A percentile compares a stretch with the other conserved stretches of the same genome.
Evolutionary conservation across 2,329 filamentous ascomycete species (phyloP).

Genomic region (Botrytis squamosa): DNA sequence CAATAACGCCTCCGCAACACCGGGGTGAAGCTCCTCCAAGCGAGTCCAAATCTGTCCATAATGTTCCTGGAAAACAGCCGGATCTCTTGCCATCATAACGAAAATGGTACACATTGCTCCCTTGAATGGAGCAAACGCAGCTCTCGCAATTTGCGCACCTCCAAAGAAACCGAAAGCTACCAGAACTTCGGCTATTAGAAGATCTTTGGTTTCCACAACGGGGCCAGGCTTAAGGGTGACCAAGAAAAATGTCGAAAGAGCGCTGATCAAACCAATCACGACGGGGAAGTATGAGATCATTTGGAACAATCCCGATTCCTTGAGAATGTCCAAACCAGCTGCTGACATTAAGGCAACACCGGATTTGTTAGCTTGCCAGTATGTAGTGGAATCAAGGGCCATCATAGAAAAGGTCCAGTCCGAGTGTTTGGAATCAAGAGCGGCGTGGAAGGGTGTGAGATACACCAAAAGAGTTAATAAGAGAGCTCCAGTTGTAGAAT

Average conservation of each 20-base stretch:
- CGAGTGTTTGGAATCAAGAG: background rate
- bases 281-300: conserved; percentile 2
- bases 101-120: conserved; percentile 8
- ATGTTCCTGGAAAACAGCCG: background rate
- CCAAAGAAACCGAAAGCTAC: background rate
- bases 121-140: conserved; percentile 9
- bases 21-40: background rate
- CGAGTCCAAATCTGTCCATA: conserved; percentile 11
- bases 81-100: conserved; percentile 15
- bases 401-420: conserved; percentile 6
- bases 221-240: background rate
- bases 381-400: background rate
- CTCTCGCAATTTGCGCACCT: conserved; percentile 8
- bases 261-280: background rate
- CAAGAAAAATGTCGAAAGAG: background rate
- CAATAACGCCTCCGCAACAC: conserved; percentile 1
- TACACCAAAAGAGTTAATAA: background rate
- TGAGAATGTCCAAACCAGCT: background rate
- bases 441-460: background rate
- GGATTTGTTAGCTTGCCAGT: background rate
- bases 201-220: background rate
- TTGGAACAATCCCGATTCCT: background rate
- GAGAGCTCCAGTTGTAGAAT: background rate
- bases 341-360: background rate
- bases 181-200: background rate